Base-by-base conservation (phyloP, 352 stramenopile genomes). In the Phytophthora idaei region DNA sequence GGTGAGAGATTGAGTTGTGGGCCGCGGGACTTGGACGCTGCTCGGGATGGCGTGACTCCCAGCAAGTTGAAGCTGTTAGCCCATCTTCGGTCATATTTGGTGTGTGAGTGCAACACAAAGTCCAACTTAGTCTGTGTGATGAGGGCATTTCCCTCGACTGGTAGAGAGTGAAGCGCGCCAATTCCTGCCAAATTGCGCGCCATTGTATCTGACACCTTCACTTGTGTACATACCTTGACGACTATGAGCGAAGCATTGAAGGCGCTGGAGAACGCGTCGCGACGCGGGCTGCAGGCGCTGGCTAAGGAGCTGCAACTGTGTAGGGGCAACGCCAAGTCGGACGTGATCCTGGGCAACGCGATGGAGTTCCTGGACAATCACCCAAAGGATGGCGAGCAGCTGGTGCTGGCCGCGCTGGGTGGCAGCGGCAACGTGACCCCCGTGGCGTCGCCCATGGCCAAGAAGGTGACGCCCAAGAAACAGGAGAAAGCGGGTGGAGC, bases 231-330 rank as follows among this genome's bases (percentile, higher is more conserved):
- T 34, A 49, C 34, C 10, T 12, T 5, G n/a, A 46, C 56, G 25
- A 63, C 4, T 7, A 77, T 77, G 70, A 59, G 51, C 11, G 15
- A 45, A 46, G 57, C 41, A 12, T 28, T 68, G 34, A 48, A 83
- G 32, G 71, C 79, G 21, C 63, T 85, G 27, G 49, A 66, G 34
- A 66, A 67, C 42, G 80, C 87, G 15, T 87, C 80, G 34, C 81
- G 83, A 45, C 81, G 83, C 12, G 80, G 86, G 60, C 73, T 92
- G 57, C 83, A 92, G 71, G 68, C 72, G 47, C 69, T 92, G 53
- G 83, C 81, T 17, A 85, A 84, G 54, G 80, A 90, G 63, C 61
- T 92, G 51, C 67, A 85, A 64, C 62, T 90, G 31, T 92, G 83
- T 45, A 76, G 74, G 41, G 83, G 72, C 28, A 92, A 92, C 50